phyloP scores from a whole-genome alignment of 305 asterid species.

The Fraxinus platypoda region DNA sequence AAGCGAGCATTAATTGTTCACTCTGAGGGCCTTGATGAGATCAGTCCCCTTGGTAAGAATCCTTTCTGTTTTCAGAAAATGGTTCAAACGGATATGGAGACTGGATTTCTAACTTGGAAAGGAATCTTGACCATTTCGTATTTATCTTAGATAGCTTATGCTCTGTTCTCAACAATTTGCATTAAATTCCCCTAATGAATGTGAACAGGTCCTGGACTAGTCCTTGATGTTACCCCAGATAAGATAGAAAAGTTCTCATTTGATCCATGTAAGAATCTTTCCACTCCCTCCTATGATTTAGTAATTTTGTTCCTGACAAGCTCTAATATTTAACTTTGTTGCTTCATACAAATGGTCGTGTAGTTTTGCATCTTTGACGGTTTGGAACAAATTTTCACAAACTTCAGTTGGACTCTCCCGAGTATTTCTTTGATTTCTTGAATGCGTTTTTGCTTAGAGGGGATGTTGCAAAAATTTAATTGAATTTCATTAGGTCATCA shows the following conservation, averaged over 20 bases:
- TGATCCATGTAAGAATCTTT: conserved; percentile 52
- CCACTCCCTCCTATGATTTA: not conserved
- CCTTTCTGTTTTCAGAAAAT: conserved; percentile 1
- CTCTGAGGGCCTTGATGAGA: conserved; percentile 59
- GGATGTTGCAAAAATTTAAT: not conserved
- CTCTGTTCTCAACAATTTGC: conserved; percentile 3
- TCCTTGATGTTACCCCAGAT: conserved; percentile 47
- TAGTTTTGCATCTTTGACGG: not conserved
- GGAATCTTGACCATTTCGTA: not conserved
- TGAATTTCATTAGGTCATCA: not conserved
- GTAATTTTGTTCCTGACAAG: not conserved
- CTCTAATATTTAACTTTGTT: not conserved
- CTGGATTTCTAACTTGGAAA: not conserved
- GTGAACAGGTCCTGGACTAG: conserved; percentile 49
- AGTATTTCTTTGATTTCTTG: not conserved
- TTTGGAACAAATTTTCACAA: not conserved
- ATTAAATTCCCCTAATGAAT: not conserved
- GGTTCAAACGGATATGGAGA: not conserved
- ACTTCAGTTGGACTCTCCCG: not conserved
- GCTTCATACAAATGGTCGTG: not conserved
- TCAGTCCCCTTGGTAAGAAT: conserved; percentile 62
- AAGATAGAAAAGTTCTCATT: conserved; percentile 49
- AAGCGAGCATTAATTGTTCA: conserved; percentile 59
- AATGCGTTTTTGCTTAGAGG: not conserved
- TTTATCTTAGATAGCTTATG: not conserved